These are phyloP conservation scores for Rhizopus sp. DNA, from an alignment of 371 early-diverging fungal genomes.

Conservation along the genomic window DNA sequence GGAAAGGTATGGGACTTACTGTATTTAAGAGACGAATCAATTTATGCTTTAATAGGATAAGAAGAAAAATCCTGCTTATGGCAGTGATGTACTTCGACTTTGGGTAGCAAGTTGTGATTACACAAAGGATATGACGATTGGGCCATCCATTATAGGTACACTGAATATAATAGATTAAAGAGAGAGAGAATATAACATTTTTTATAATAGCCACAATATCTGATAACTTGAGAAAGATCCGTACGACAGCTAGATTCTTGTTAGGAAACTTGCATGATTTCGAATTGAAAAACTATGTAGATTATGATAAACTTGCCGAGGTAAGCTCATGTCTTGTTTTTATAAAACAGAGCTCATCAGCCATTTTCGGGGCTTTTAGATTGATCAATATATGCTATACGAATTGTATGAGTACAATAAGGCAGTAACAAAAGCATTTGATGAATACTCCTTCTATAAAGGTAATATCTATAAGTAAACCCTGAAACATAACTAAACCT, in stretches of 20 bases:
- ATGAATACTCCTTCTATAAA: slow-evolving; percentile 65
- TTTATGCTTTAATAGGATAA: slow-evolving; percentile 39
- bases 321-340: slow-evolving; percentile 14
- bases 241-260: slow-evolving; percentile 81
- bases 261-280: slow-evolving; percentile 81
- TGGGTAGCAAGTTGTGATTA: slow-evolving; percentile 89
- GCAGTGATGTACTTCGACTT: slow-evolving; percentile 81
- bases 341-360: background rate
- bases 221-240: slow-evolving; percentile 75
- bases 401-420: slow-evolving; percentile 64
- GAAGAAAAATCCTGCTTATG: slow-evolving; percentile 77
- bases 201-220: slow-evolving; percentile 51
- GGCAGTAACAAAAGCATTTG: slow-evolving; percentile 60
- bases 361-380: slow-evolving; percentile 22
- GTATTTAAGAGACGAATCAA: background rate
- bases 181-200: background rate
- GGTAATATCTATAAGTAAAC: slow-evolving; percentile 38
- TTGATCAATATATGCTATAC: slow-evolving; percentile 76
- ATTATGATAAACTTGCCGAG: slow-evolving; percentile 56
- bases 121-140: slow-evolving; percentile 77
- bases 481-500: background rate
- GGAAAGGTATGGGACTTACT: slow-evolving; percentile 51
- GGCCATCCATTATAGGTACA: slow-evolving; percentile 64
- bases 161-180: background rate
- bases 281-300: slow-evolving; percentile 42